Conservation (phyloP, 169 alveolate genomes). For the Cryptosporidium baileyi region DNA sequence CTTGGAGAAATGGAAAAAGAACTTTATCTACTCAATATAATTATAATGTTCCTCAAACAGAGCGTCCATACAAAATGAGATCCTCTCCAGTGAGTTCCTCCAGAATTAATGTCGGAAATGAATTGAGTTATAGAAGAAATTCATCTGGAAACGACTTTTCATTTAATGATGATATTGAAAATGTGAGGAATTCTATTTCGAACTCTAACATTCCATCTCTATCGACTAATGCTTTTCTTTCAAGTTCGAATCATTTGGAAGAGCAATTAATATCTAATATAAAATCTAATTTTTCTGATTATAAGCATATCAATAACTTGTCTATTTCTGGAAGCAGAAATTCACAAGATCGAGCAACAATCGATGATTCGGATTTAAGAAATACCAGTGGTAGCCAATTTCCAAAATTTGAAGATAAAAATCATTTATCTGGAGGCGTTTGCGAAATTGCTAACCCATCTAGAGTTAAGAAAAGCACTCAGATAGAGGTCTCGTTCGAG, state of each 20-base stretch:
- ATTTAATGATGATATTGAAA: slow-evolving; percentile 26
- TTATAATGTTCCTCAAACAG: slow-evolving; percentile 38
- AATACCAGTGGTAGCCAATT: no score
- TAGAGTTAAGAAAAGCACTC: no score
- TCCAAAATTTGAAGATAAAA: no score
- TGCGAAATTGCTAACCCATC: no score
- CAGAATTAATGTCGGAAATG: background rate
- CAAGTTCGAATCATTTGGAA: slow-evolving; percentile 18
- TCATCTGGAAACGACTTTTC: slow-evolving; percentile 9
- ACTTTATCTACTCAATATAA: slow-evolving; percentile 17
- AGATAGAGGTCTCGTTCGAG: no score
- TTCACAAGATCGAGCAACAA: background rate
- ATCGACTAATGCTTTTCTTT: slow-evolving; percentile 9
- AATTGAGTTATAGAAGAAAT: background rate
- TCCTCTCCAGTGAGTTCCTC: slow-evolving; percentile 57
- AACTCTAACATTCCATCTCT: background rate
- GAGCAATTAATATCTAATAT: slow-evolving; percentile 31
- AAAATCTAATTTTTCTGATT: slow-evolving; percentile 16
- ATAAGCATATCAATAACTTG: background rate
- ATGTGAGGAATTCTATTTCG: background rate
- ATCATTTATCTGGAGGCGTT: no score
- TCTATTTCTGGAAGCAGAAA: background rate
- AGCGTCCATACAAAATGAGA: slow-evolving; percentile 65
- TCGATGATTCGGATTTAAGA: slow-evolving; percentile 10
- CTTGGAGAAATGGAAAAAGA: slow-evolving; percentile 57